Evolutionary conservation across 106 monocot species (phyloP).

Genomic region (Allium sativum): DNA sequence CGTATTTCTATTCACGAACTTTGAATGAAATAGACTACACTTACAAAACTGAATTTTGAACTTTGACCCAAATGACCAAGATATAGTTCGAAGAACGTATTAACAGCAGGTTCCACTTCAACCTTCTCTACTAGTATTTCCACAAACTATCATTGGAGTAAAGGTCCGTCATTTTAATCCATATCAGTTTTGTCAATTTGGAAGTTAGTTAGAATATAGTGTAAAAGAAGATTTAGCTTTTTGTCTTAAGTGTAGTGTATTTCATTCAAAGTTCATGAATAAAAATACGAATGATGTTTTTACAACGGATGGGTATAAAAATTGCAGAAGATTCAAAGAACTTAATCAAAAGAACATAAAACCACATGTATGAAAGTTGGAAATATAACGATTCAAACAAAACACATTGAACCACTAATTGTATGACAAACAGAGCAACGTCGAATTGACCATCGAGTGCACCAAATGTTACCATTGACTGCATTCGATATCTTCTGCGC

Average conservation of each 20-base stretch:
- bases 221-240: background rate
- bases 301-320: background rate
- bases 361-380: background rate
- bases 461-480: slow-evolving; percentile 1
- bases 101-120: background rate
- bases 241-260: slow-evolving; percentile 2
- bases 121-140: background rate
- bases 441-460: background rate
- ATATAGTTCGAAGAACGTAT: background rate
- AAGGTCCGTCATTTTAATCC: background rate
- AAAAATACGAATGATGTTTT: background rate
- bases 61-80: background rate
- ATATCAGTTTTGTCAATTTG: background rate
- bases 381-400: slow-evolving; percentile 1
- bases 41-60: background rate
- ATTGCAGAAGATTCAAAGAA: background rate
- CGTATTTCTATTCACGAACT: too few species aligned
- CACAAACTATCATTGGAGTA: background rate
- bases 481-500: background rate
- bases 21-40: too few species aligned
- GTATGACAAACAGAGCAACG: background rate
- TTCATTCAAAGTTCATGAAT: background rate
- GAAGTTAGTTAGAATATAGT: background rate
- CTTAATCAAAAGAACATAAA: background rate
- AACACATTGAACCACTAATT: background rate